phyloP scores from a whole-genome alignment of 352 stramenopile genomes.

The Phytophthora pistaciae region DNA sequence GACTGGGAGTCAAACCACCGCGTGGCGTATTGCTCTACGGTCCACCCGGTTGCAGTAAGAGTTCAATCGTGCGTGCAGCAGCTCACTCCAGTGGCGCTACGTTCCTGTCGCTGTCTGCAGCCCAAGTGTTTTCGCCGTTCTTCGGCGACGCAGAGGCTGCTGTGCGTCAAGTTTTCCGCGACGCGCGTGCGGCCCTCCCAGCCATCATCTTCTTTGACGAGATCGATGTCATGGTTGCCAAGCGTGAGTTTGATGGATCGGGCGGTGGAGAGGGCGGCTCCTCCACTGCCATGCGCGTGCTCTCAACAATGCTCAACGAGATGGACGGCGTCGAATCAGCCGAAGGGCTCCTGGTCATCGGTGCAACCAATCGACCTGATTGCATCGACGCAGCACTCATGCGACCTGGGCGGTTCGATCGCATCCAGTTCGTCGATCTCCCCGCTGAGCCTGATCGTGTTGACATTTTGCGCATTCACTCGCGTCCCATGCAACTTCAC shows the following conservation, averaged over 20 bases:
- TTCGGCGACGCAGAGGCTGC: slow-evolving; percentile 90
- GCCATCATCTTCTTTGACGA: slow-evolving; percentile 95
- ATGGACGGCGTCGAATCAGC: slow-evolving; percentile 97
- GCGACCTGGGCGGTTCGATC: slow-evolving; percentile 96
- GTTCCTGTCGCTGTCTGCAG: slow-evolving; percentile 89
- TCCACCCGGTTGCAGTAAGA: slow-evolving; percentile 93
- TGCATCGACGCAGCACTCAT: slow-evolving; percentile 98
- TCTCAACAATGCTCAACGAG: slow-evolving; percentile 98
- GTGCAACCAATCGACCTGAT: slow-evolving; percentile 97
- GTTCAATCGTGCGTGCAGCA: slow-evolving; percentile 86
- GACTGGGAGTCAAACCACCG: slow-evolving; percentile 76
- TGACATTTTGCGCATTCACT: slow-evolving; percentile 85
- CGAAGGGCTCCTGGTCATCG: slow-evolving; percentile 97
- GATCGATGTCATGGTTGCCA: slow-evolving; percentile 89
- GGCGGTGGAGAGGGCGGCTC: slow-evolving; percentile 46
- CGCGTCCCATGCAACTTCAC: slow-evolving; percentile 65
- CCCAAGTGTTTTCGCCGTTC: slow-evolving; percentile 90
- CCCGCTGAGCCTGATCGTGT: slow-evolving; percentile 68
- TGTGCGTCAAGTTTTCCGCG: slow-evolving; percentile 81
- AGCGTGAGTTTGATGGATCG: slow-evolving; percentile 73
- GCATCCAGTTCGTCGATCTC: slow-evolving; percentile 96
- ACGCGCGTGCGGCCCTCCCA: slow-evolving; percentile 79
- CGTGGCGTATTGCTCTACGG: slow-evolving; percentile 91
- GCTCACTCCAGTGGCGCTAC: slow-evolving; percentile 79
- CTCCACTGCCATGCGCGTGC: slow-evolving; percentile 89